Base-by-base conservation (phyloP, 2,329 filamentous ascomycete genomes). In the Neocatenulostroma microsporum region DNA sequence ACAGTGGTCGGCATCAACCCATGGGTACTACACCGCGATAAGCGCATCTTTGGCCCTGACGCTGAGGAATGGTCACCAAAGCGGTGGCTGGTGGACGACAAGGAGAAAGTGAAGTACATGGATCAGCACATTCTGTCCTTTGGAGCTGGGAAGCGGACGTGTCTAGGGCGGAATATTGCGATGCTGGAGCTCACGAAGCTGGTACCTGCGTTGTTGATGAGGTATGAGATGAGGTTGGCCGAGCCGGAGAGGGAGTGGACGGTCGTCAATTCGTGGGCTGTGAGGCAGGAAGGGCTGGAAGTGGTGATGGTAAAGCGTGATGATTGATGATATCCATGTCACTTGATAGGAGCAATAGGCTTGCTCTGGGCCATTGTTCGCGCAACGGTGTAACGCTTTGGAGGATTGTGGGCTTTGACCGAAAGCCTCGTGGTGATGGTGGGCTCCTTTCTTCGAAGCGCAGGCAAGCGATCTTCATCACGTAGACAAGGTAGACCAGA, bases 1-100 rank as follows among this genome's bases (percentile, higher is more conserved):
- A 67, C 62, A 1, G 51, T 61, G 5, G 55, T 69, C 7, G 67
- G 65, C 6, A 57, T 67, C 24, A 69, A 67, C 32, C 50, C 64
- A 0, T 67, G 64, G 57, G 62, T 66, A 1, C 39, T 68, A 1
- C 64, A 70, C 17, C 53, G 56, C 13, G 56, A 69, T 30, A 46
- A 48, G 5, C 42, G 48, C 0, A 52, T 70, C 4, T 72, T 65
- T 35, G 50, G 49, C 37, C 19, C 41, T 12, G 51, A 54, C 30
- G 50, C 51, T 20, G 46, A 53, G 1, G 32, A 41, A 5, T 72
- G 63, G 42, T 45, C 50, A 13, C 68, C 68, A 0, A 63, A 68
- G 37, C 50, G 69, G n/a, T 72, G 69, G 69, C 42, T 70, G 2
- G 56, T 60, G 13, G 27, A 23, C 8, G 40, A 44, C 21, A 33